phyloP scores from a whole-genome alignment of 768 basidiomycete genomes.

The Pulveroboletus frians region DNA sequence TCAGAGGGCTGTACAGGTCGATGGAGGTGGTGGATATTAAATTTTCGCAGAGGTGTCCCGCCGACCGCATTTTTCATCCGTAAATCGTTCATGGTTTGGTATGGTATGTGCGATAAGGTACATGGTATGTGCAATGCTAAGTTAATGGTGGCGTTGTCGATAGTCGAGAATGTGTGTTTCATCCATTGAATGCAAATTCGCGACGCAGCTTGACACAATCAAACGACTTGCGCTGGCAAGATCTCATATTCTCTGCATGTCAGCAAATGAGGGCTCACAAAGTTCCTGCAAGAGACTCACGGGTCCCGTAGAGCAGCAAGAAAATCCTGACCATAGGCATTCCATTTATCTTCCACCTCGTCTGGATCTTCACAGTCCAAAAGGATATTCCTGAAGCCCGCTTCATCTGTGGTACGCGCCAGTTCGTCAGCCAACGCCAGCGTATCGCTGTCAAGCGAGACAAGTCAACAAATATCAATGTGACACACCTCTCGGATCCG shows the following conservation, averaged over 20 bases:
- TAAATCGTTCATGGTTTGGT: neutral
- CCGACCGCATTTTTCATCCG: neutral
- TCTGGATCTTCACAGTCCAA: slow-evolving; percentile 16
- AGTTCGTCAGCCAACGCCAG: neutral
- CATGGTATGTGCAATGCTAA: slow-evolving; percentile 7
- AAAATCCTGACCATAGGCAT: slow-evolving; percentile 16
- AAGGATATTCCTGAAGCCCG: slow-evolving; percentile 9
- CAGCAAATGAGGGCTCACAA: neutral
- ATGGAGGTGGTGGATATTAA: slow-evolving; percentile 42
- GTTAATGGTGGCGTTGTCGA: neutral
- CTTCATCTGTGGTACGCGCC: slow-evolving; percentile 10
- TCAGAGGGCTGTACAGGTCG: slow-evolving; percentile 65
- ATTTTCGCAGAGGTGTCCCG: too few species aligned
- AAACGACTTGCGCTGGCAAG: slow-evolving; percentile 9
- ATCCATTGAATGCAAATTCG: slow-evolving; percentile 31
- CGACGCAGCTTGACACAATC: slow-evolving; percentile 26
- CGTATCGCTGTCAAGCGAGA: too few species aligned
- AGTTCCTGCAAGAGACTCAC: slow-evolving; percentile 9
- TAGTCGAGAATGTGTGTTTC: neutral
- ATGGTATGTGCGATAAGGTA: slow-evolving; percentile 6
- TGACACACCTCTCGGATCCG: slow-evolving; percentile 16
- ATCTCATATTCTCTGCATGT: slow-evolving; percentile 1
- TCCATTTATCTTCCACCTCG: slow-evolving; percentile 16
- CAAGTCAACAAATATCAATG: neutral
- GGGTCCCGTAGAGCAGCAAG: slow-evolving; percentile 12